These are phyloP conservation scores for Penicillium goetzii DNA, from an alignment of 495 filamentous ascomycete species.

Conservation along the genomic window DNA sequence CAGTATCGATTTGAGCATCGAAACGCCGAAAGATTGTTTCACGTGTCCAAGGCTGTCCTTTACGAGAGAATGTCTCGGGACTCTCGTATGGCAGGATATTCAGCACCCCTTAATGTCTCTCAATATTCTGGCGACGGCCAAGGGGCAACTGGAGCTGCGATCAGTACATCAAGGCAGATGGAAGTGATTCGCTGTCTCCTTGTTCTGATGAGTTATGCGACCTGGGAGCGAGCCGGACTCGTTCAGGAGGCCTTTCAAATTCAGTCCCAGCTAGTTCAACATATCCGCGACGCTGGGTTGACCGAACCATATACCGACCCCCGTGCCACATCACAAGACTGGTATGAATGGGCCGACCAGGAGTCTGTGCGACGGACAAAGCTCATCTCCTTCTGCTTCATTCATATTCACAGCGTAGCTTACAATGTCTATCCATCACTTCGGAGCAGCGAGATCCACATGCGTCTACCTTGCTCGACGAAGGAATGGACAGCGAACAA, in stretches of 20 bases:
- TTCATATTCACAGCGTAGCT: constrained; percentile 45
- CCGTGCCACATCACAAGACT: constrained; percentile 32
- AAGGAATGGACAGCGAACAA: constrained; percentile 43
- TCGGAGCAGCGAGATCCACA: constrained; percentile 44
- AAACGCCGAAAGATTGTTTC: constrained; percentile 41
- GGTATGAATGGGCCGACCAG: constrained; percentile 47
- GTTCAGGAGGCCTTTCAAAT: constrained; percentile 44
- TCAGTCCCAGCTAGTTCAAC: constrained; percentile 39
- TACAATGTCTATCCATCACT: constrained; percentile 47
- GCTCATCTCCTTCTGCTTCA: constrained; percentile 46
- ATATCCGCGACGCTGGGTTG: constrained; percentile 39
- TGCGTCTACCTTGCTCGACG: constrained; percentile 45
- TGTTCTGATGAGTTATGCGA: constrained; percentile 44
- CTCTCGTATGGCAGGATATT: constrained; percentile 21
- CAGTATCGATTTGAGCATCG: constrained; percentile 45
- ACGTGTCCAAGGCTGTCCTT: constrained; percentile 40
- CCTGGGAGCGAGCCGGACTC: constrained; percentile 44
- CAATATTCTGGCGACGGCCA: constrained; percentile 22
- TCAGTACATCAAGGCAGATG: constrained; percentile 31
- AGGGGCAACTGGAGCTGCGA: constrained; percentile 14
- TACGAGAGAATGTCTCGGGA: constrained; percentile 38
- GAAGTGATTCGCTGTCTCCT: constrained; percentile 44
- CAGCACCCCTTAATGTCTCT: constrained; percentile 18
- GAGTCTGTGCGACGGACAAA: constrained; percentile 44
- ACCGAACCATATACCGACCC: constrained; percentile 31